These are phyloP conservation scores for Sphenostylis stenocarpa DNA, from an alignment of 306 rosid species.

Conservation along the genomic window DNA sequence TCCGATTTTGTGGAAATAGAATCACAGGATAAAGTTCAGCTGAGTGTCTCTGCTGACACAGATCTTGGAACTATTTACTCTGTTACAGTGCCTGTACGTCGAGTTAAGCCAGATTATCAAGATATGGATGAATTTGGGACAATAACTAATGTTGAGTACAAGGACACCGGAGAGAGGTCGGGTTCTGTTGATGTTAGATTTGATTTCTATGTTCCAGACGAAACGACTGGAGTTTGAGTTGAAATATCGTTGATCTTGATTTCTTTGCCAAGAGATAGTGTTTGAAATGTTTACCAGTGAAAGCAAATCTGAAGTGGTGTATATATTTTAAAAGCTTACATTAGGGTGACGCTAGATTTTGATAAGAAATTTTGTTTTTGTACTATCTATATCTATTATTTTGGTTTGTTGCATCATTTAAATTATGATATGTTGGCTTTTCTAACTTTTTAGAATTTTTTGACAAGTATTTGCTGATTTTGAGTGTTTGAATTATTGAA, in stretches of 20 bases:
- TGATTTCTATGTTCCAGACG: slow-evolving; percentile 54
- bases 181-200: slow-evolving; percentile 69
- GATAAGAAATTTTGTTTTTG: slow-evolving; percentile 34
- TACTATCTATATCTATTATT: slow-evolving; percentile 22
- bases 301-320: slow-evolving; percentile 34
- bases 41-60: slow-evolving; percentile 84
- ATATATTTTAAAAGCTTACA: slow-evolving; percentile 34
- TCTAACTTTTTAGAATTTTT: neutral
- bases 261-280: slow-evolving; percentile 23
- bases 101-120: slow-evolving; percentile 93
- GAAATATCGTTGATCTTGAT: slow-evolving; percentile 21
- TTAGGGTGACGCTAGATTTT: slow-evolving; percentile 29
- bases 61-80: slow-evolving; percentile 94
- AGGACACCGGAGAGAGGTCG: slow-evolving; percentile 70
- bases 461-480: slow-evolving; percentile 23
- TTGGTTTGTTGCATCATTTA: slow-evolving; percentile 27
- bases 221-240: slow-evolving; percentile 33
- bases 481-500: slow-evolving; percentile 30
- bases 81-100: slow-evolving; percentile 88
- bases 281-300: slow-evolving; percentile 31
- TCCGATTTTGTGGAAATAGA: slow-evolving; percentile 98
- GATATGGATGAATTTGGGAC: slow-evolving; percentile 63
- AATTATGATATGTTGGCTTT: slow-evolving; percentile 14
- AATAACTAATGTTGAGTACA: slow-evolving; percentile 86
- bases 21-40: slow-evolving; percentile 89